Conservation (phyloP, 2,329 filamentous ascomycete genomes). For the Aspergillus ustus region DNA sequence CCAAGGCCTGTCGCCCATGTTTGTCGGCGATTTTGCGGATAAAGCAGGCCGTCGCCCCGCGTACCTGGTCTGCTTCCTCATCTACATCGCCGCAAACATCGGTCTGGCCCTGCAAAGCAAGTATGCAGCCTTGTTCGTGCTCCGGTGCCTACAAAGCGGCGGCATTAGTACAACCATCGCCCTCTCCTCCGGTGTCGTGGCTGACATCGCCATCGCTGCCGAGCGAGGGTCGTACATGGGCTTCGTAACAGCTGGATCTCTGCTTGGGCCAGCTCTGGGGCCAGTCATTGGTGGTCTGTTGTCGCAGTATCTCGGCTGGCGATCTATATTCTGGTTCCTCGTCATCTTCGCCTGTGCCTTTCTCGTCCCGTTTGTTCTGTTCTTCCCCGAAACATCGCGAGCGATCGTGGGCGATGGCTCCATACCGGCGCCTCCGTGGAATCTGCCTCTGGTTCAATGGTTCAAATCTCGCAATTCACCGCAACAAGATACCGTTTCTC, state of each 20-base stretch:
- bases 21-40: slow-evolving; percentile 58
- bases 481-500: slow-evolving; percentile 15
- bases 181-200: slow-evolving; percentile 45
- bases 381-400: slow-evolving; percentile 58
- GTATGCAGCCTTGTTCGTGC: slow-evolving; percentile 43
- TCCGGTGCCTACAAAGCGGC: slow-evolving; percentile 47
- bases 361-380: slow-evolving; percentile 59
- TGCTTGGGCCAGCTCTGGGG: slow-evolving; percentile 55
- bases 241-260: slow-evolving; percentile 59
- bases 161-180: slow-evolving; percentile 49
- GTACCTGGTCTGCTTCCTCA: slow-evolving; percentile 58
- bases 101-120: slow-evolving; percentile 45
- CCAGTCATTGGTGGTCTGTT: slow-evolving; percentile 69
- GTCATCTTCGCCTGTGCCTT: slow-evolving; percentile 57
- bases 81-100: slow-evolving; percentile 48
- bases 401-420: slow-evolving; percentile 47
- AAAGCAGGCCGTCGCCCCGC: slow-evolving; percentile 56
- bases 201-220: slow-evolving; percentile 44
- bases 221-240: slow-evolving; percentile 49
- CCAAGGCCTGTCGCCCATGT: slow-evolving; percentile 58
- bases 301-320: slow-evolving; percentile 68
- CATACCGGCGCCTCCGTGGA: slow-evolving; percentile 30
- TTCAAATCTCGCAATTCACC: slow-evolving; percentile 4
- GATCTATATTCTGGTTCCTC: slow-evolving; percentile 69
- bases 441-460: slow-evolving; percentile 27